Evolutionary conservation across 1,139 yeast genomes (phyloP).

Genomic region (Zygoascus sp.): DNA sequence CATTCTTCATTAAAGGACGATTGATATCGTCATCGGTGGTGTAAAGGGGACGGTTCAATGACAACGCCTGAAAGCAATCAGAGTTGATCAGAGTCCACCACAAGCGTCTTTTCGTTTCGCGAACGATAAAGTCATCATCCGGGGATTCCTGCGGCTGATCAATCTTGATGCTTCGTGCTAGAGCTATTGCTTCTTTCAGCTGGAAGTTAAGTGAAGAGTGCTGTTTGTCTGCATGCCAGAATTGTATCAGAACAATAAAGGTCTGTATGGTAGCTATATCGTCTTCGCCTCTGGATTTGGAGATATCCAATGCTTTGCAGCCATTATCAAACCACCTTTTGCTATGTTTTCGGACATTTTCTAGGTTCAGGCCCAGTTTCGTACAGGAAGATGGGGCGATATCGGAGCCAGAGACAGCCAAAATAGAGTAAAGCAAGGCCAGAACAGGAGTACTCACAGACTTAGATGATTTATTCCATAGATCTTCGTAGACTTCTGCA

Average conservation of each 20-base stretch:
- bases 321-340: background rate
- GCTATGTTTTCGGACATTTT: background rate
- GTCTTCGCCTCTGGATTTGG: background rate
- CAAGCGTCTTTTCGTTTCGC: background rate
- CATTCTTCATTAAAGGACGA: background rate
- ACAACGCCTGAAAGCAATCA: conserved; percentile 8
- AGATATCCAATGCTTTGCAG: background rate
- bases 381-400: background rate
- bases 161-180: background rate
- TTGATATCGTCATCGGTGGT: background rate
- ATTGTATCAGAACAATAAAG: background rate
- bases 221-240: background rate
- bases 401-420: background rate
- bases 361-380: background rate
- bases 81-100: conserved; percentile 5
- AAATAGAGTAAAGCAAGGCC: background rate
- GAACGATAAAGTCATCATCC: background rate
- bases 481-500: background rate
- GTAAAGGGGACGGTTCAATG: conserved; percentile 6
- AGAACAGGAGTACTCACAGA: background rate
- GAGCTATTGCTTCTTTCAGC: background rate
- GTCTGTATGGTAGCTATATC: background rate
- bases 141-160: background rate
- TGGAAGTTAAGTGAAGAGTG: background rate
- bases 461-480: background rate